These are phyloP conservation scores for Ceratocystis cubensis DNA, from an alignment of 2,329 filamentous ascomycete species.

Conservation along the genomic window DNA sequence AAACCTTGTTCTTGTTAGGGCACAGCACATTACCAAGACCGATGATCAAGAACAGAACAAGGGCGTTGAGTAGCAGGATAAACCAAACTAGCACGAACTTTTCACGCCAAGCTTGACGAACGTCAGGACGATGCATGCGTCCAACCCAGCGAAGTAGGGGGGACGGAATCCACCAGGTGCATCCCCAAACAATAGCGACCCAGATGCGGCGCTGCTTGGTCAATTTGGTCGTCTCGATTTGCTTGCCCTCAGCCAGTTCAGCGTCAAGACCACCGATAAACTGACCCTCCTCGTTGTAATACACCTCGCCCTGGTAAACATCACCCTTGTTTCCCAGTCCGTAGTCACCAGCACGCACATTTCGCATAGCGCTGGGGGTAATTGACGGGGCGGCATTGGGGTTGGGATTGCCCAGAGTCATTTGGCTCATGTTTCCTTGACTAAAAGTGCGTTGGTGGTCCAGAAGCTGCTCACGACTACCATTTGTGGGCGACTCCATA, in stretches of 20 bases:
- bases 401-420: slow-evolving; percentile 33
- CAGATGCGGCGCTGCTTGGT: slow-evolving; percentile 57
- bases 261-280: slow-evolving; percentile 60
- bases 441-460: slow-evolving; percentile 43
- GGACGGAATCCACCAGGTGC: slow-evolving; percentile 94
- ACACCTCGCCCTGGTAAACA: slow-evolving; percentile 56
- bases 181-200: slow-evolving; percentile 68
- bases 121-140: slow-evolving; percentile 93
- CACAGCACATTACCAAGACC: slow-evolving; percentile 74
- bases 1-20: slow-evolving; percentile 83
- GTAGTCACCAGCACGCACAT: slow-evolving; percentile 61
- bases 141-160: slow-evolving; percentile 67
- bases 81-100: slow-evolving; percentile 73
- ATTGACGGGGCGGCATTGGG: slow-evolving; percentile 41
- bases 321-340: slow-evolving; percentile 82
- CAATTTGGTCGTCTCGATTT: slow-evolving; percentile 57
- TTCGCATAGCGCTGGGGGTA: slow-evolving; percentile 45
- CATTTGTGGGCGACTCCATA: slow-evolving; percentile 49
- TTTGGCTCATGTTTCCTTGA: slow-evolving; percentile 44
- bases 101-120: slow-evolving; percentile 94
- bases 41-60: slow-evolving; percentile 86
- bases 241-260: slow-evolving; percentile 63
- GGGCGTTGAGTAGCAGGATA: slow-evolving; percentile 68
- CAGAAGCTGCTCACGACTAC: slow-evolving; percentile 60
- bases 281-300: slow-evolving; percentile 59